phyloP scores from a whole-genome alignment of 164 flowering plant species.

The Aristolochia fimbriata region DNA sequence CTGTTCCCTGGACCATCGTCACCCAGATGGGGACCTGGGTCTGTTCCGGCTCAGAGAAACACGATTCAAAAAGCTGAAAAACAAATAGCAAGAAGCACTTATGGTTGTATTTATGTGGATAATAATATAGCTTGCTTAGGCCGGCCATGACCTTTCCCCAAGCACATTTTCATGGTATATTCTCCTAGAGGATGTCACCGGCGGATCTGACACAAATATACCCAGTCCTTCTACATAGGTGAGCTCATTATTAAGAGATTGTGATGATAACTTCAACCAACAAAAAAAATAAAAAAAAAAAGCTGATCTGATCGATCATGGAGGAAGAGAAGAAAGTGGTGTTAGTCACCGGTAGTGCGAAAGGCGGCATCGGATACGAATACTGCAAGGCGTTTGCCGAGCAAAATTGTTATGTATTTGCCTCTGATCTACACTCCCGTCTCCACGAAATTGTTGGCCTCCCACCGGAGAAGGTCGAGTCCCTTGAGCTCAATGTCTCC shows the following conservation, averaged over 20 bases:
- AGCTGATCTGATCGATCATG: constrained; percentile 19
- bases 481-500: constrained; percentile 50
- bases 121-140: too few species aligned
- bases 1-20: too few species aligned
- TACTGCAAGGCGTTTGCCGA: constrained; percentile 61
- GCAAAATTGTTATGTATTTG: constrained; percentile 41
- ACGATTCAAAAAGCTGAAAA: too few species aligned
- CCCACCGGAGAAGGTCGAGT: constrained; percentile 19
- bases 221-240: constrained; percentile 1
- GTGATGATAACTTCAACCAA: neutral
- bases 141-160: too few species aligned
- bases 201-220: constrained; percentile 3
- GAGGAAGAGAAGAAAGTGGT: constrained; percentile 34
- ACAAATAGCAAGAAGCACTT: too few species aligned
- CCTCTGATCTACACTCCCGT: constrained; percentile 37
- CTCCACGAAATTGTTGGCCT: constrained; percentile 26
- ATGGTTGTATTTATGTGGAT: too few species aligned
- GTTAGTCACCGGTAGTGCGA: constrained; percentile 57
- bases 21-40: too few species aligned
- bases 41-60: too few species aligned
- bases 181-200: neutral
- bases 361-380: constrained; percentile 64
- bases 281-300: too few species aligned
- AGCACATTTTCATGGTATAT: too few species aligned
- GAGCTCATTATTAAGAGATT: neutral